Evolutionary conservation across 2,329 filamentous ascomycete genomes (phyloP), one percentile per base, ranked within the genome.

Genomic region (Akanthomyces lecanii): DNA sequence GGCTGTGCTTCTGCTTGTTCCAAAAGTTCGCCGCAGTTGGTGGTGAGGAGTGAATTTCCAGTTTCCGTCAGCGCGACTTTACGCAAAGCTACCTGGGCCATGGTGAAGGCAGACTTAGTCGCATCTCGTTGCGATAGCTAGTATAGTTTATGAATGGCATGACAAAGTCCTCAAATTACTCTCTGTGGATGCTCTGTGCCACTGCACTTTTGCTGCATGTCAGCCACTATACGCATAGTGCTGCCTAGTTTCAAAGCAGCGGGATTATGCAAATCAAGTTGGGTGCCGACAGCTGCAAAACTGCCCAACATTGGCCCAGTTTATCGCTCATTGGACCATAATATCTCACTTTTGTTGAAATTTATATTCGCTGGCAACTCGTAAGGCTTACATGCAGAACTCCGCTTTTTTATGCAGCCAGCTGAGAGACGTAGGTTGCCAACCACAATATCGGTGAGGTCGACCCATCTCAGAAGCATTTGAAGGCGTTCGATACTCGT

Each of bases 351-450:
- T 23, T 14, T 16, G 38, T 16, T 33, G 36, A 11, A 28, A 5
- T 5, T 12, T 5, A n/a, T 30, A 21, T 23, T 61, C 42, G 14
- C 38, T 54, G 38, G 40, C 58, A 38, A 28, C 50, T 54, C 42
- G 59, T 54, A n/a, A 33, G 59, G 59, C 59, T 25, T 53, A 61
- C 58, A 61, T 53, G 48, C 18, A 30, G 3, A 25, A 61, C 59
- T 61, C 59, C 59, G 44, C 57, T 64, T 62, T 62, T 53, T 60
- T 14, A 23, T 61, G 45, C 59, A 55, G 51, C 51, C 59, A 55
- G 51, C 51, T 47, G 59, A 30, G n/a, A 21, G 16, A 33, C 38
- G 48, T 45, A 45, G 10, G 12, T 28, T 16, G 38, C 21, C 28
- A 40, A 8, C 45, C 14, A n/a, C 14, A 52, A 30, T 45, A 52